Evolutionary conservation across 495 filamentous ascomycete genomes (phyloP).

Genomic region (Cryomyces antarcticus): DNA sequence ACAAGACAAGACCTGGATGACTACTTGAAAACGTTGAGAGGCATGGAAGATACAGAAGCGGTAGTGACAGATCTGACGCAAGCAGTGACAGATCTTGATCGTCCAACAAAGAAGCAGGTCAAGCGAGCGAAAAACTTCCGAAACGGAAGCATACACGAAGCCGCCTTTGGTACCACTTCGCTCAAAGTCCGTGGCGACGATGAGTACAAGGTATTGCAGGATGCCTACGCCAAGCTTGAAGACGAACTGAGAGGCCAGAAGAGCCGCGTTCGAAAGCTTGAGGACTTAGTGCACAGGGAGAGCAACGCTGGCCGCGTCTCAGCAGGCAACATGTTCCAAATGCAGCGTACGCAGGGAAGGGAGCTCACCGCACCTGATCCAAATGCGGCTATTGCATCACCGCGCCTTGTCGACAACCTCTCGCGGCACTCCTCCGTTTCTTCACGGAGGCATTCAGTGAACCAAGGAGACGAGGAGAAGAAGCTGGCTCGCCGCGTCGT

Average conservation of each 20-base stretch:
- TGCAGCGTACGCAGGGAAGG: conserved; percentile 11
- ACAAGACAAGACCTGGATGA: conserved; percentile 33
- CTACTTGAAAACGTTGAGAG: conserved; percentile 31
- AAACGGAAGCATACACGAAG: conserved; percentile 83
- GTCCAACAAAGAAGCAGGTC: conserved; percentile 53
- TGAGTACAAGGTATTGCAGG: conserved; percentile 46
- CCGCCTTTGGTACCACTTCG: conserved; percentile 54
- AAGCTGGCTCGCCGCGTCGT: conserved; percentile 45
- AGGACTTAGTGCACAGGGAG: conserved; percentile 83
- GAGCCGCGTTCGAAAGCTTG: conserved; percentile 74
- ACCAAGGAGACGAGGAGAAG: conserved; percentile 44
- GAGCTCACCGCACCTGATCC: conserved; percentile 25
- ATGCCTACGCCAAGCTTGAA: conserved; percentile 62
- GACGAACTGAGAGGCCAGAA: conserved; percentile 71
- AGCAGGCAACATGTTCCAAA: conserved; percentile 41
- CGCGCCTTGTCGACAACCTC: conserved; percentile 26
- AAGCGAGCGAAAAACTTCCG: conserved; percentile 84
- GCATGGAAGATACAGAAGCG: conserved; percentile 42
- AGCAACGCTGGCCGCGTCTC: conserved; percentile 49
- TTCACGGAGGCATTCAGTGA: conserved; percentile 46
- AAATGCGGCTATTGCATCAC: conserved; percentile 6
- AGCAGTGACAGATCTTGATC: conserved; percentile 39
- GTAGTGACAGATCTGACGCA: conserved; percentile 41
- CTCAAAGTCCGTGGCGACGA: conserved; percentile 66
- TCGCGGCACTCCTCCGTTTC: conserved; percentile 44